Percentiles rank a stretch among this genome's conserved stretches.
These are phyloP conservation scores for Panellus pusillus DNA, from an alignment of 768 basidiomycete genomes.

Conservation along the genomic window DNA sequence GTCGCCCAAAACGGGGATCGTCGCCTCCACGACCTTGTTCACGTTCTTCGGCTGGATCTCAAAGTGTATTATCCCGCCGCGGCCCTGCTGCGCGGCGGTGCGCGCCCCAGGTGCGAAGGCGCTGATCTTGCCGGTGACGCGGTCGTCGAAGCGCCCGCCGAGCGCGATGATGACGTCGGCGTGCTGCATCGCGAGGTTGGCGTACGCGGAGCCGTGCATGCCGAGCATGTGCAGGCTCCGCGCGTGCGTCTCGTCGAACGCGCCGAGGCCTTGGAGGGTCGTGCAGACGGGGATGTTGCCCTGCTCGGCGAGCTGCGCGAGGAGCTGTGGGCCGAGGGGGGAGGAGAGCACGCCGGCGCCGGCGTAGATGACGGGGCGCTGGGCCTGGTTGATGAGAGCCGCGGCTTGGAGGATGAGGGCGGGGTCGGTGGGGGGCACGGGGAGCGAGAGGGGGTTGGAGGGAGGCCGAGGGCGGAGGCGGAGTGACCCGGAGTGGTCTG, in stretches of 20 bases:
- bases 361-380: conserved; percentile 90
- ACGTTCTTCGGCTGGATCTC: conserved; percentile 98
- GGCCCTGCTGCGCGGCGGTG: conserved; percentile 80
- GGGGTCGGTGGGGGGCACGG: conserved; percentile 60
- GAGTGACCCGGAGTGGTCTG: conserved; percentile 76
- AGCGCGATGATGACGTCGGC: conserved; percentile 98
- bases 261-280: conserved; percentile 93
- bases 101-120: conserved; percentile 89
- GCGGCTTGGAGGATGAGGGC: conserved; percentile 81
- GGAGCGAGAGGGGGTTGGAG: conserved; percentile 63
- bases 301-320: conserved; percentile 72
- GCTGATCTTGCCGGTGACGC: conserved; percentile 89
- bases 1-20: conserved; percentile 92
- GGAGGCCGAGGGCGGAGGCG: conserved; percentile 73
- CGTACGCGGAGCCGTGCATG: conserved; percentile 98
- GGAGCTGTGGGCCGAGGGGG: conserved; percentile 77
- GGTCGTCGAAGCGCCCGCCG: conserved; percentile 96
- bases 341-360: conserved; percentile 88
- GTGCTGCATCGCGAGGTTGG: conserved; percentile 96
- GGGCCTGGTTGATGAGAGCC: conserved; percentile 85
- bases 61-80: conserved; percentile 98
- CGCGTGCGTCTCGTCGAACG: conserved; percentile 88
- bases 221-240: conserved; percentile 95
- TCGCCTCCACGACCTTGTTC: conserved; percentile 97
- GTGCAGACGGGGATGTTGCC: conserved; percentile 98